Evolutionary conservation across 805 yeast species (phyloP).

Genomic region (Pichia phayaonensis): DNA sequence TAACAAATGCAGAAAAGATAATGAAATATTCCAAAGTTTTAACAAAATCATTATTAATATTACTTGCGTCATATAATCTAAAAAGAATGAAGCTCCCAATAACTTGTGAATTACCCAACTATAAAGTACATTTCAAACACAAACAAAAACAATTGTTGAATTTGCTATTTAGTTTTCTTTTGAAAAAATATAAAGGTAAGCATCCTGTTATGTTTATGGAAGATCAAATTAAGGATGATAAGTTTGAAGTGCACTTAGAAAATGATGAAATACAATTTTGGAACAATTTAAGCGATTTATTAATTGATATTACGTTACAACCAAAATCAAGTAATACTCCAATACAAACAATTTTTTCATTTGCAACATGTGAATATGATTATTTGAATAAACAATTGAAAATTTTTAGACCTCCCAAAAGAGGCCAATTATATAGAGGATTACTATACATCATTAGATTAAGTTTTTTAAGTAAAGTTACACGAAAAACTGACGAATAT

Average conservation of each 20-base stretch:
- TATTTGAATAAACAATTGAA: not conserved
- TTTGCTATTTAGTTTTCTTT: not conserved
- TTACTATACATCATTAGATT: conserved; percentile 5
- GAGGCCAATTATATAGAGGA: conserved; percentile 1
- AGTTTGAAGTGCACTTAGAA: not conserved
- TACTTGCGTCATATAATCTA: conserved; percentile 2
- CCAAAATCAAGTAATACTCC: not conserved
- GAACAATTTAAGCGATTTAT: not conserved
- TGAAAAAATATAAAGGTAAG: not conserved
- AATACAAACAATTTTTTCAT: conserved; percentile 1
- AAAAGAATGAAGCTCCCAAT: not conserved
- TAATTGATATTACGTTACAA: conserved; percentile 1
- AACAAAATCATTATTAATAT: not conserved
- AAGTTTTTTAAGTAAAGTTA: not conserved
- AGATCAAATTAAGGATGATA: not conserved
- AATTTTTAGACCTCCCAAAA: conserved; percentile 1
- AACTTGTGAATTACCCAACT: not conserved
- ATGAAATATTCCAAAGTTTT: not conserved
- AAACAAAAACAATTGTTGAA: not conserved
- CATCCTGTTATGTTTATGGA: not conserved
- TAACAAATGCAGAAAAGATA: not conserved
- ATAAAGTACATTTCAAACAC: not conserved
- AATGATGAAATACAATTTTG: not conserved
- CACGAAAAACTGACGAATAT: not conserved
- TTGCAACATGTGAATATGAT: not conserved